Evolutionary conservation across 2,329 filamentous ascomycete species (phyloP).

Genomic region (Bipolaris oryzae): DNA sequence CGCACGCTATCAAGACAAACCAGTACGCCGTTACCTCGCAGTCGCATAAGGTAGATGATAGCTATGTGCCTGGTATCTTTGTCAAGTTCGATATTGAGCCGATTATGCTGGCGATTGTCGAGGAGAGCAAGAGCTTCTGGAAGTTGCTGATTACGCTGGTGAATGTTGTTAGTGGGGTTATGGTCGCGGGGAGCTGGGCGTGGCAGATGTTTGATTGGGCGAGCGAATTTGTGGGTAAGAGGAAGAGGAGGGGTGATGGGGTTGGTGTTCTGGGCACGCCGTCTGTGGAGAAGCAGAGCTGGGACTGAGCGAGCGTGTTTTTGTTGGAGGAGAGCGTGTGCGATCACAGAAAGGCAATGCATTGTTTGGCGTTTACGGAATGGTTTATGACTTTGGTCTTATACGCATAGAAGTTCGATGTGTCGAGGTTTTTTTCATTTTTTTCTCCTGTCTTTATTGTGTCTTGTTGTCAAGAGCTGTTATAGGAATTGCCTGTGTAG

Average conservation of each 20-base stretch:
- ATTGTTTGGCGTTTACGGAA: constrained; percentile 6
- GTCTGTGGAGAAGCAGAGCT: constrained; percentile 20
- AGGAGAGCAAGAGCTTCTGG: constrained; percentile 77
- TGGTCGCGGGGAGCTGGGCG: constrained; percentile 93
- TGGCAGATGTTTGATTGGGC: constrained; percentile 85
- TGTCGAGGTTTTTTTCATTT: neutral
- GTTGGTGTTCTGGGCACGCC: constrained; percentile 56
- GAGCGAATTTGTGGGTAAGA: constrained; percentile 54
- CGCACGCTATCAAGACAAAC: constrained; percentile 81
- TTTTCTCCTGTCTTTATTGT: neutral
- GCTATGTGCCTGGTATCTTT: constrained; percentile 82
- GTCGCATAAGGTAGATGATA: constrained; percentile 71
- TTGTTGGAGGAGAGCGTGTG: neutral
- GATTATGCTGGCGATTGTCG: constrained; percentile 82
- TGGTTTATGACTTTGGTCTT: neutral
- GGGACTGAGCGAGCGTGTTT: constrained; percentile 15
- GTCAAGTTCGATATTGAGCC: constrained; percentile 99
- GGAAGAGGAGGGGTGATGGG: constrained; percentile 48
- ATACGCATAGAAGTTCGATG: neutral
- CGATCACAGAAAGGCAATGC: neutral
- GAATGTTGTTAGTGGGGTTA: constrained; percentile 87
- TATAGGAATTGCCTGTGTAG: neutral
- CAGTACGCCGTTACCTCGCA: constrained; percentile 98
- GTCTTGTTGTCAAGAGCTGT: neutral
- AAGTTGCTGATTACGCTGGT: constrained; percentile 80